A percentile compares a stretch with the other conserved stretches of the same genome.
Conservation (phyloP, 2,329 filamentous ascomycete genomes). For the Epichloe sibirici region DNA sequence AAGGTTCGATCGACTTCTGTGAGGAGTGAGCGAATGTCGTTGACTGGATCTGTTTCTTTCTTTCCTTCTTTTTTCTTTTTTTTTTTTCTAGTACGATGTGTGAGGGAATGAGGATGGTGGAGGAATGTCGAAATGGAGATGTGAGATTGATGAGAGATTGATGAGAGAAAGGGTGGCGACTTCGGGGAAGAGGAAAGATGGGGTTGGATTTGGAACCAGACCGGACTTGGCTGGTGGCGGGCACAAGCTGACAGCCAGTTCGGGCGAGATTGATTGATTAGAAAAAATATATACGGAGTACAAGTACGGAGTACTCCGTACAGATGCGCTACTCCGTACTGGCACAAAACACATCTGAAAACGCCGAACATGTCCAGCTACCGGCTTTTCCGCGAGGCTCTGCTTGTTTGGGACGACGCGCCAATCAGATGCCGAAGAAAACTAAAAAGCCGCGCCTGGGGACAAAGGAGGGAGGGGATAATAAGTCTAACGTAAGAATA, state of each 20-base stretch:
- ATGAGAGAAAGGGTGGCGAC: slow-evolving; percentile 3
- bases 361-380: not conserved
- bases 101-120: not conserved
- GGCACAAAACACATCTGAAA: too few relatives aligned
- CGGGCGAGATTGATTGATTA: slow-evolving; percentile 4
- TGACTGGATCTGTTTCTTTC: not conserved
- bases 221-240: not conserved
- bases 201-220: not conserved
- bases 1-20: not conserved
- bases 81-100: not conserved
- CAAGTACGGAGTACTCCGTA: not conserved
- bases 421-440: slow-evolving; percentile 2
- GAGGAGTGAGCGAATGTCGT: not conserved
- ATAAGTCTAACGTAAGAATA: not conserved
- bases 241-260: not conserved
- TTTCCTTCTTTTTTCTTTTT: not conserved
- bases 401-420: not conserved
- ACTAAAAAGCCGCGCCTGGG: not conserved
- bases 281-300: not conserved
- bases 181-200: not conserved
- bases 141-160: not conserved
- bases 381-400: not conserved
- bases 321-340: too few relatives aligned
- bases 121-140: slow-evolving; percentile 1
- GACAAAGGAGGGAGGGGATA: not conserved